Percentiles rank a stretch among this genome's conserved stretches.
These are phyloP conservation scores for Senna tora DNA, from an alignment of 306 rosid species.

Conservation along the genomic window DNA sequence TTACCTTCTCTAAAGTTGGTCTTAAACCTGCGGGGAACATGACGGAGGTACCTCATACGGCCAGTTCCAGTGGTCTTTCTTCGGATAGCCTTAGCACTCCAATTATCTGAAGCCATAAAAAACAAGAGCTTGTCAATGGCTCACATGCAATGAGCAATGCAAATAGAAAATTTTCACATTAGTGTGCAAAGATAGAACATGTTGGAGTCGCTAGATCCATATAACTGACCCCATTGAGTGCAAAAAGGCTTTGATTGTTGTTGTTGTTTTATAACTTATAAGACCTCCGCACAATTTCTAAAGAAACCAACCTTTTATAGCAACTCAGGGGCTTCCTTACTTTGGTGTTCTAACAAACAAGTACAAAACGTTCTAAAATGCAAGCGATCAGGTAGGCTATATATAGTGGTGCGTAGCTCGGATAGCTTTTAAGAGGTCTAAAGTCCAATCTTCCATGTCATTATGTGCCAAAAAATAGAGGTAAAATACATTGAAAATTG, in stretches of 20 bases:
- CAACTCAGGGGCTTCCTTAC: background rate
- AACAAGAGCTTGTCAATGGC: background rate
- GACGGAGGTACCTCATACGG: slow-evolving; percentile 38
- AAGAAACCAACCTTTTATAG: background rate
- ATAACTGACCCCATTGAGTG: too few relatives aligned
- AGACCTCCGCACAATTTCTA: background rate
- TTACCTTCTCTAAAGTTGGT: slow-evolving; percentile 33
- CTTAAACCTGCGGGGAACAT: slow-evolving; percentile 33
- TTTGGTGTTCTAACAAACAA: too few relatives aligned
- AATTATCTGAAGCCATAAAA: slow-evolving; percentile 13
- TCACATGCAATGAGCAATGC: background rate
- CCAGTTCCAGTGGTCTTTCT: slow-evolving; percentile 38
- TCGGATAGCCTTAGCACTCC: slow-evolving; percentile 40
- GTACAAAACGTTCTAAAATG: too few relatives aligned
- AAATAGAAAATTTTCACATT: background rate
- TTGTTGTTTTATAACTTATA: too few relatives aligned
- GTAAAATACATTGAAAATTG: background rate
- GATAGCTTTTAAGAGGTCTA: too few relatives aligned
- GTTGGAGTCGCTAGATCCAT: too few relatives aligned
- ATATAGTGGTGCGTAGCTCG: too few relatives aligned
- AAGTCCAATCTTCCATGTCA: too few relatives aligned
- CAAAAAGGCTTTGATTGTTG: too few relatives aligned
- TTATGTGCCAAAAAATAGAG: too few relatives aligned
- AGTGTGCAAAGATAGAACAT: too few relatives aligned
- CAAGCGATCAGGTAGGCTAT: too few relatives aligned